Evolutionary conservation across 495 filamentous ascomycete species (phyloP).

Genomic region (Copromyces sp.): DNA sequence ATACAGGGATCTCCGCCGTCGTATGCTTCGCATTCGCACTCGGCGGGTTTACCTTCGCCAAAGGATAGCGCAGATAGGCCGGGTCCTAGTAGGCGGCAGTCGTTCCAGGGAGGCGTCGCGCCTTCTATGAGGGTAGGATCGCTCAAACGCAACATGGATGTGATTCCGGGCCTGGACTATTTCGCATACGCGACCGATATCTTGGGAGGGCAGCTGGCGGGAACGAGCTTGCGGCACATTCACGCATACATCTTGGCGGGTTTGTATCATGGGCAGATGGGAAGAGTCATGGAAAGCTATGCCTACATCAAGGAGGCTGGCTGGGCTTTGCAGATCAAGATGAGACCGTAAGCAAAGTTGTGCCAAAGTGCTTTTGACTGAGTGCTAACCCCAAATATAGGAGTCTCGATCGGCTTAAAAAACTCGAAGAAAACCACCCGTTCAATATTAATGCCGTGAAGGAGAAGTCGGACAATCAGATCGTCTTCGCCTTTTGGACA

Average conservation of each 20-base stretch:
- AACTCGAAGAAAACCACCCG: conserved; percentile 18
- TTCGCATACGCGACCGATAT: conserved; percentile 81
- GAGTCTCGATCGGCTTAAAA: conserved; percentile 34
- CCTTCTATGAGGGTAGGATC: conserved; percentile 14
- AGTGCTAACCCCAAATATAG: conserved; percentile 12
- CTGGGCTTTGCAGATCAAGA: conserved; percentile 61
- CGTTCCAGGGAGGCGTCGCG: conserved; percentile 29
- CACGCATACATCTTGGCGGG: conserved; percentile 82
- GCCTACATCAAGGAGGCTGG: conserved; percentile 76
- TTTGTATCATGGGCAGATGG: conserved; percentile 79
- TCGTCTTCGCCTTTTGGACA: conserved; percentile 83
- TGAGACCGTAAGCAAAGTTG: conserved; percentile 55
- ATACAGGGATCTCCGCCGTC: conserved; percentile 40
- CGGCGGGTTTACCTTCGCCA: conserved; percentile 36
- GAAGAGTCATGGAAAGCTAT: conserved; percentile 80
- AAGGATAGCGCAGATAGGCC: conserved; percentile 33
- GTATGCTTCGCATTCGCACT: conserved; percentile 27
- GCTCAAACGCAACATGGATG: conserved; percentile 61
- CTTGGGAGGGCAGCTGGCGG: conserved; percentile 69
- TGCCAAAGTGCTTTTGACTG: not conserved
- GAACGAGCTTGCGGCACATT: conserved; percentile 68
- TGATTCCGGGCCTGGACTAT: conserved; percentile 81
- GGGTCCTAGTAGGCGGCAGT: conserved; percentile 31
- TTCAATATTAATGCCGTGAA: conserved; percentile 17
- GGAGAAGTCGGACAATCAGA: conserved; percentile 40